Evolutionary conservation across 176 grass and related monocot genomes (phyloP), one percentile per base, ranked within the genome.

Genomic region (Oryza officinalis): DNA sequence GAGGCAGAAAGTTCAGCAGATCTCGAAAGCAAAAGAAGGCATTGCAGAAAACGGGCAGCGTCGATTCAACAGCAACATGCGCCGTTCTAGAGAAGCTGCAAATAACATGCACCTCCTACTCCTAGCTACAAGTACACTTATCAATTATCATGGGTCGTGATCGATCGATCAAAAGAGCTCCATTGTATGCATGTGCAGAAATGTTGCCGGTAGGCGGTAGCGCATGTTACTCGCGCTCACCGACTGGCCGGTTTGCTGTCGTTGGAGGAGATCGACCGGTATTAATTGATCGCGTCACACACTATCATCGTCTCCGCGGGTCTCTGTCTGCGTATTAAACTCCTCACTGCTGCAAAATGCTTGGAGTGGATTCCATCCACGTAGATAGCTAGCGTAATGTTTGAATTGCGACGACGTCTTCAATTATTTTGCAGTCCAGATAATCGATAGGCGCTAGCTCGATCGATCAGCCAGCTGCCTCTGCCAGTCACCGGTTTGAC

Each of bases 321-420:
- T 69, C 69, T 27, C 76, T 69, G 63, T 80, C 75, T 0, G 65
- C 45, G 69, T 80, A 80, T 79, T 74, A 41, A 69, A 49, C 41
- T n/a, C 4, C 25, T 22, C 37, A 13, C n/a, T 10, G 37, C 7
- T 10, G 18, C 27, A 0, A 25, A 37, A 27, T 43, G 11, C 69
- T 75, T 84, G 87, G 87, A 61, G 14, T 22, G 63, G 76, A 25
- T 41, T n/a, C 37, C 2, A 50, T 70, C 87, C 87, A 89, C 82
- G 87, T 84, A 45, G 18, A 4, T 40, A 43, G 2, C 26, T 47
- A 47, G 71, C 27, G 46, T 27, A 18, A 18, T 3, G 13, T n/a
- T 28, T 38, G 37, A 38, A 38, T 5, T 46, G 85, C 6, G 49
- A 17, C 6, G 49, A 20, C 17, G 31, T 61, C 13, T 35, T 43